Evolutionary conservation across 805 yeast species (phyloP).

Genomic region (Starmerella ratchasimensis): DNA sequence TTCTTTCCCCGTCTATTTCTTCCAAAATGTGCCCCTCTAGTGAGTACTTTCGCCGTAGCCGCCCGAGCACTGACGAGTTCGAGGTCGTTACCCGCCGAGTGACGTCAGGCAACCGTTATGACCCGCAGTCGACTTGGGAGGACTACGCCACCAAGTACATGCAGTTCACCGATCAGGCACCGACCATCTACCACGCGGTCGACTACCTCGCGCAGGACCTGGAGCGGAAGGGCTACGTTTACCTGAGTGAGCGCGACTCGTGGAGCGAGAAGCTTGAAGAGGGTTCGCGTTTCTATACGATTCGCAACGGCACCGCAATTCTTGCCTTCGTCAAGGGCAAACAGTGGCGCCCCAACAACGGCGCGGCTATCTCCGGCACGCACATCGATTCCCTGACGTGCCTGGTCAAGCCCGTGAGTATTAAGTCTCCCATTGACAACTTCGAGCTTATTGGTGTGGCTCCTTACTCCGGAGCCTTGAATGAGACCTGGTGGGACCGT

Average conservation of each 20-base stretch:
- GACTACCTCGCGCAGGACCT: conserved; percentile 36
- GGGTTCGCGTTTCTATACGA: conserved; percentile 43
- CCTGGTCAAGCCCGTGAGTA: conserved; percentile 58
- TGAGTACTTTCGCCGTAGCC: conserved; percentile 6
- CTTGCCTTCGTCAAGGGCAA: conserved; percentile 60
- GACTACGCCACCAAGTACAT: conserved; percentile 35
- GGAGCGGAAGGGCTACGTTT: conserved; percentile 47
- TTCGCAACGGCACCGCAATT: conserved; percentile 54
- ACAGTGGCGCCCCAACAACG: conserved; percentile 47
- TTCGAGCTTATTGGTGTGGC: conserved; percentile 71
- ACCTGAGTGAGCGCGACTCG: conserved; percentile 46
- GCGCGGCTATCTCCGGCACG: conserved; percentile 58
- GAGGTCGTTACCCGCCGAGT: conserved; percentile 18
- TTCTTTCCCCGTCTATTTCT: no score
- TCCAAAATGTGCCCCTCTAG: conserved; percentile 17
- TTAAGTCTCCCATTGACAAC: conserved; percentile 50
- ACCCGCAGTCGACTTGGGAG: conserved; percentile 19
- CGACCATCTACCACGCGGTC: conserved; percentile 66
- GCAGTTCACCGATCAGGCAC: conserved; percentile 56
- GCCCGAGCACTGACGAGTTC: conserved; percentile 18
- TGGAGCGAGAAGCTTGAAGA: conserved; percentile 35
- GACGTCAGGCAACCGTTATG: conserved; percentile 6
- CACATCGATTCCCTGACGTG: conserved; percentile 64
- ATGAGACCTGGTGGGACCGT: conserved; percentile 62
- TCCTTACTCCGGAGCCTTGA: conserved; percentile 53